Evolutionary conservation across 179 eudicot genomes (phyloP).

Genomic region (Silene noctiflora): DNA sequence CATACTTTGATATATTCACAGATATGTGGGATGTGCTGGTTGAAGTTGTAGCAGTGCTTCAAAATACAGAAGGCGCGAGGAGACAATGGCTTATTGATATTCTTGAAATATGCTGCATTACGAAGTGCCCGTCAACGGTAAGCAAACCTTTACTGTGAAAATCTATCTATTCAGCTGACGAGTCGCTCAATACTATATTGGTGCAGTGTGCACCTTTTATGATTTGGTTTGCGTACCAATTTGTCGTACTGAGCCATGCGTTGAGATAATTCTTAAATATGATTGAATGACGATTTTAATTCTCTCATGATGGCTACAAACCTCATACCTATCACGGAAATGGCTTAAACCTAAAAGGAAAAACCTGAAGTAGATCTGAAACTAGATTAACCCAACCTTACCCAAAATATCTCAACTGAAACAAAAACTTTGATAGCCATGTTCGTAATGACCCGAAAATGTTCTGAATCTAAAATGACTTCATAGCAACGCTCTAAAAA

Average conservation of each 20-base stretch:
- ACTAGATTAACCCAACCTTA: not conserved
- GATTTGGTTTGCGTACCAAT: not conserved
- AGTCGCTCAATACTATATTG: not conserved
- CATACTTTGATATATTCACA: conserved; percentile 29
- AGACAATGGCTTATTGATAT: conserved; percentile 83
- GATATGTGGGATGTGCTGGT: conserved; percentile 71
- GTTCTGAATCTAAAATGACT: conserved; percentile 1
- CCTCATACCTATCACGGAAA: not conserved
- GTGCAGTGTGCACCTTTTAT: not conserved
- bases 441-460: not conserved
- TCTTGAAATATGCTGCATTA: conserved; percentile 76
- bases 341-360: not conserved
- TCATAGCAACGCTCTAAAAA: not conserved
- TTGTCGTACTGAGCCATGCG: not conserved
- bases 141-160: conserved; percentile 15
- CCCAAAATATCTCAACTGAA: not conserved
- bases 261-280: not conserved
- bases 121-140: conserved; percentile 86
- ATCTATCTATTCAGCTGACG: not conserved
- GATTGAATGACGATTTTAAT: not conserved
- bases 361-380: not conserved
- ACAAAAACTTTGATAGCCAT: not conserved
- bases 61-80: conserved; percentile 58
- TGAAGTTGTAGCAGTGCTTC: conserved; percentile 63
- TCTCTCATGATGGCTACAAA: not conserved